Evolutionary conservation across 176 grass and related monocot genomes (phyloP).

Genomic region (barley (Hordeum vulgare)): DNA sequence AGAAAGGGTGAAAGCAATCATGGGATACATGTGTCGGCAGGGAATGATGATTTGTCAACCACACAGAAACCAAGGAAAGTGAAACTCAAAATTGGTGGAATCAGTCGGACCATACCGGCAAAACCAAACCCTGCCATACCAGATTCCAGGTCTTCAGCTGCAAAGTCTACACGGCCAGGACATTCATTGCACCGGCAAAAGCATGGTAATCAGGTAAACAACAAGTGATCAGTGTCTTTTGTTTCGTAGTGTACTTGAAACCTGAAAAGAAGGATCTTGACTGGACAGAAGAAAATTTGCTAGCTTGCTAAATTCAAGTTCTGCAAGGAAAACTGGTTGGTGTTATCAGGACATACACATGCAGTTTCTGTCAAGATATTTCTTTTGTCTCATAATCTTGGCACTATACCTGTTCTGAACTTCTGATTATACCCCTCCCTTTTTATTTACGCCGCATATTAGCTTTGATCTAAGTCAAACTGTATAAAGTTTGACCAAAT

Average conservation of each 20-base stretch:
- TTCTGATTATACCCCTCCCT: background rate
- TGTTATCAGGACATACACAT: background rate
- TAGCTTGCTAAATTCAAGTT: background rate
- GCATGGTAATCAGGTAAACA: constrained; percentile 24
- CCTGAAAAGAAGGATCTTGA: background rate
- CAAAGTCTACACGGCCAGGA: constrained; percentile 25
- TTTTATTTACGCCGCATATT: no score
- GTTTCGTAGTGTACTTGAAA: background rate
- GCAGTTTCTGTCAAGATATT: constrained; percentile 16
- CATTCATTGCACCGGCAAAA: constrained; percentile 39
- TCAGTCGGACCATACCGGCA: constrained; percentile 27
- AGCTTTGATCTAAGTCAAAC: no score
- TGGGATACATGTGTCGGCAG: background rate
- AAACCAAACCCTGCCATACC: constrained; percentile 20
- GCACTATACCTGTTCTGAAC: background rate
- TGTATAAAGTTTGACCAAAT: no score
- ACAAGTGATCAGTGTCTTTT: background rate
- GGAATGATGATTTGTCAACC: background rate
- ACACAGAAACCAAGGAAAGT: constrained; percentile 47
- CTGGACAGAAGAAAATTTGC: background rate
- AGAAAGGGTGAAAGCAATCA: constrained; percentile 20
- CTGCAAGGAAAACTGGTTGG: background rate
- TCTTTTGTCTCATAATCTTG: background rate
- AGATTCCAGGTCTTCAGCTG: constrained; percentile 21
- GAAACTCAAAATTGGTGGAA: constrained; percentile 67